Evolutionary conservation across 2,329 filamentous ascomycete genomes (phyloP), one percentile per base, ranked within the genome.

Genomic region (Xylariomycetidae sp.): DNA sequence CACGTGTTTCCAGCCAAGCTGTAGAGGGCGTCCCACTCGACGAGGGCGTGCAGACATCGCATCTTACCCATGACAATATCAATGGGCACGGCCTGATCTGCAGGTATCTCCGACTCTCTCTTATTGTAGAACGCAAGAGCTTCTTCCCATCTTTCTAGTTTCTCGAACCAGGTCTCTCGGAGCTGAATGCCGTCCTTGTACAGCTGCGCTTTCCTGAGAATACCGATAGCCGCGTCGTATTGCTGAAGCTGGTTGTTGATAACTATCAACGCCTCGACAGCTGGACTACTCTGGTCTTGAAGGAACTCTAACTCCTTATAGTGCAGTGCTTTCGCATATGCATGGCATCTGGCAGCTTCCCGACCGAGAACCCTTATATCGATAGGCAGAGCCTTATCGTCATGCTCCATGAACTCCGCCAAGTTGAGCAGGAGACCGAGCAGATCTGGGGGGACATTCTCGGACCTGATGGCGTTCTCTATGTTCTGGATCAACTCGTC

Each of bases 181-280:
- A 98, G 72, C 54, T 94, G 88, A 18, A 99, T 94, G 11, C 77
- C 78, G 53, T 98, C 92, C 48, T 87, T 86, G 59, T 97, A 98
- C 27, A 88, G 79, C 59, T 98, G 92, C 7, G 92, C 92, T 63
- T 95, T 95, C 31, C 92, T 82, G 37, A 99, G 71, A 40, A 99
- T 99, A 61, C 92, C 92, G 49, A 99, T 97, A 26, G 92, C 94
- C 19, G 92, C 94, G 62, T 99, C 92, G 6, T 92, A 96, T 59
- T 99, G 92, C 58, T 98, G 92, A 6, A 99, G 75, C 58, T 98
- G 90, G 56, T 99, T 98, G 64, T 99, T 99, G 68, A 99, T 98
- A 43, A 90, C 92, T 50, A 99, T 99, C 39, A 99, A 70, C 6
- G 94, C 94, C 62, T 99, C 92, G 1, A 98, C 92, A 3, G 90